These are phyloP conservation scores for Dactylella cylindrospora DNA, from an alignment of 2,329 filamentous ascomycete species.

Conservation along the genomic window DNA sequence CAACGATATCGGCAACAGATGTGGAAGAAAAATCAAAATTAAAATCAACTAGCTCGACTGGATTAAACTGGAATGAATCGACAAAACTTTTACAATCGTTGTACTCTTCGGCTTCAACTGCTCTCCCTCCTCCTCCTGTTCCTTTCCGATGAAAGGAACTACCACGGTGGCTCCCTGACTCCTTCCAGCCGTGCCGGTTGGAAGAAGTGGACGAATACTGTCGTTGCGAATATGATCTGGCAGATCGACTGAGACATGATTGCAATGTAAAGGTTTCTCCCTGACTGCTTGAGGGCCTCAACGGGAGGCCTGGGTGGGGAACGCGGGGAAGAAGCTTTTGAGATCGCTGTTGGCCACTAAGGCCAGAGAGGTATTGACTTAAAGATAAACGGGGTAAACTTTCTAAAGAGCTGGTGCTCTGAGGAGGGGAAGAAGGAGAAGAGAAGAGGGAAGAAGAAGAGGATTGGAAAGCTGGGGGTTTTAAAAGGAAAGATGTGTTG, in stretches of 20 bases:
- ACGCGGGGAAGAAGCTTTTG: background rate
- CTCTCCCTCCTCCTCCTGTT: too few species aligned
- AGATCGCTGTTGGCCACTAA: conserved; percentile 12
- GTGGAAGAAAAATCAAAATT: conserved; percentile 16
- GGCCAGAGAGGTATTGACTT: conserved; percentile 1
- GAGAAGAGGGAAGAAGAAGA: conserved; percentile 10
- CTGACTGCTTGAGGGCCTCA: conserved; percentile 27
- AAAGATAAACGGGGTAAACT: conserved; percentile 10
- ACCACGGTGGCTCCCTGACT: conserved; percentile 36
- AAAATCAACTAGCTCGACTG: too few species aligned
- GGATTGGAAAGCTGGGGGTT: too few species aligned
- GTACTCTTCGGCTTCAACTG: too few species aligned
- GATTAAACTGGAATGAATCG: too few species aligned
- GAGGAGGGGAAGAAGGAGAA: conserved; percentile 1
- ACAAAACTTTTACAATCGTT: too few species aligned
- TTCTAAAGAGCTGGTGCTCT: conserved; percentile 36
- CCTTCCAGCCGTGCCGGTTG: conserved; percentile 33
- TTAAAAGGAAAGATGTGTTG: too few species aligned
- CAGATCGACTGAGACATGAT: conserved; percentile 24
- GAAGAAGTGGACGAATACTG: conserved; percentile 32
- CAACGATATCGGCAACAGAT: conserved; percentile 20
- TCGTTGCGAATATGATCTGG: conserved; percentile 1
- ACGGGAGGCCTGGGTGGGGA: conserved; percentile 29
- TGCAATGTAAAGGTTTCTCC: conserved; percentile 29
- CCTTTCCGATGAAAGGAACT: conserved; percentile 9